Percentiles rank a stretch among this genome's conserved stretches.
Evolutionary conservation across 2,329 filamentous ascomycete genomes (phyloP).

Genomic region (Dothideomycetidae sp.): DNA sequence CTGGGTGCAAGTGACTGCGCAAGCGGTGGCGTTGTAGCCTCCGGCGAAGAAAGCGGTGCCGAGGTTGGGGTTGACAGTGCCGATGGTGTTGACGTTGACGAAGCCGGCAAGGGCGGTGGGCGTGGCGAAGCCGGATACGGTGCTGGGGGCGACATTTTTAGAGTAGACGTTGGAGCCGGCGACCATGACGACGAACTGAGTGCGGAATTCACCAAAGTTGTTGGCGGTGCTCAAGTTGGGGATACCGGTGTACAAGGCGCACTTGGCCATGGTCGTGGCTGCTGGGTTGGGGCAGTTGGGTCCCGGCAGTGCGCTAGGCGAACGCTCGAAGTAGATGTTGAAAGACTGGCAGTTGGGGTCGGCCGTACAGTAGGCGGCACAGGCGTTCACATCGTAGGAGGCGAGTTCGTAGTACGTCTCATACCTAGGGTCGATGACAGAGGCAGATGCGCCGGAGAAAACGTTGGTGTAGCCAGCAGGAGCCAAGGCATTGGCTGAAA

Average conservation of each 20-base stretch:
- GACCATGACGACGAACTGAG: constrained; percentile 19
- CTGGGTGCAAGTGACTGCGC: constrained; percentile 2
- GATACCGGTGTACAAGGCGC: constrained; percentile 5
- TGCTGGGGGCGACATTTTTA: constrained; percentile 4
- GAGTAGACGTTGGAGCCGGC: constrained; percentile 10
- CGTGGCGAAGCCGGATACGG: constrained; percentile 3
- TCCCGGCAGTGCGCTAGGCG: constrained; percentile 11
- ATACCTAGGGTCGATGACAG: constrained; percentile 9
- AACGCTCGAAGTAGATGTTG: constrained; percentile 14
- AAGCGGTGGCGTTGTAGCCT: constrained; percentile 6
- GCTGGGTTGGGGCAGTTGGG: constrained; percentile 9
- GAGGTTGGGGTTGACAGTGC: neutral
- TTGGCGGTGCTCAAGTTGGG: constrained; percentile 13
- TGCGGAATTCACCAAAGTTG: constrained; percentile 17
- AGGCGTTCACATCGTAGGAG: constrained; percentile 8
- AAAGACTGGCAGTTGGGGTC: constrained; percentile 11
- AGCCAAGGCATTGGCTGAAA: constrained; percentile 8
- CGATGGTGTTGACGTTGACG: constrained; percentile 3
- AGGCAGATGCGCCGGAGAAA: constrained; percentile 1
- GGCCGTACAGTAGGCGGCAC: constrained; percentile 11
- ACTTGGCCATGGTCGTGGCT: constrained; percentile 1
- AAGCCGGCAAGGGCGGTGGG: constrained; percentile 8
- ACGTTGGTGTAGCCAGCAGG: constrained; percentile 10
- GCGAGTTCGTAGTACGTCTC: constrained; percentile 10
- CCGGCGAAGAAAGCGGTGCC: constrained; percentile 1